These are phyloP conservation scores for Millerozyma acaciae DNA, from an alignment of 805 yeast species.

Conservation along the genomic window DNA sequence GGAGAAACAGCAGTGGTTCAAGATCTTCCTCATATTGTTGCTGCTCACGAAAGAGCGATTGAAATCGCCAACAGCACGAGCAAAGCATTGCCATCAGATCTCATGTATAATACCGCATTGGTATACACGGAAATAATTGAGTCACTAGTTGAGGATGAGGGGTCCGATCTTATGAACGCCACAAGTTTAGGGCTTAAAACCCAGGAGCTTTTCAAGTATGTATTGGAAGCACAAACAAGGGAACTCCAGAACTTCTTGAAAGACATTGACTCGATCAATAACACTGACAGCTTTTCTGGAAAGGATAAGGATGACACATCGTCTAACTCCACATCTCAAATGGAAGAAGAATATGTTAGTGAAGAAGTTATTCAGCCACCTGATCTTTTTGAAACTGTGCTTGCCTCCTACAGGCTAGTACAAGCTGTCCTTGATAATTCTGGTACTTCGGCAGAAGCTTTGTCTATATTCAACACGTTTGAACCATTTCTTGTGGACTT, in stretches of 20 bases:
- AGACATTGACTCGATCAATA: constrained; percentile 6
- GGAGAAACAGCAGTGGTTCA: constrained; percentile 36
- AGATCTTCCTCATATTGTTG: constrained; percentile 29
- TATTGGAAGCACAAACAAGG: constrained; percentile 23
- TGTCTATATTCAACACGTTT: constrained; percentile 10
- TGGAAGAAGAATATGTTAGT: constrained; percentile 15
- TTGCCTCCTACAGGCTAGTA: constrained; percentile 24
- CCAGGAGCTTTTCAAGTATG: constrained; percentile 17
- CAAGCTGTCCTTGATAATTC: constrained; percentile 29
- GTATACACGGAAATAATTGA: constrained; percentile 48
- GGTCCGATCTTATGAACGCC: constrained; percentile 12
- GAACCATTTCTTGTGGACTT: constrained; percentile 16
- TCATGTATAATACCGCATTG: constrained; percentile 44
- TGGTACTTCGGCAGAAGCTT: constrained; percentile 7
- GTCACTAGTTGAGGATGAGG: constrained; percentile 19
- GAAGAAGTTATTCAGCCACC: constrained; percentile 30
- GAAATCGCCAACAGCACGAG: constrained; percentile 10
- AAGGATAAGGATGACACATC: neutral
- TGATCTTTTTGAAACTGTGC: constrained; percentile 32
- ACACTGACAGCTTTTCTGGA: neutral
- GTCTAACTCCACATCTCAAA: constrained; percentile 1
- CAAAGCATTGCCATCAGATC: constrained; percentile 33
- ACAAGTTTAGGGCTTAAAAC: constrained; percentile 15
- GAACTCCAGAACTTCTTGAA: constrained; percentile 25
- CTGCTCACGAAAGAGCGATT: constrained; percentile 38